Percentiles rank a stretch among this genome's conserved stretches.
These are phyloP conservation scores for Phytophthora niederhauseri DNA, from an alignment of 352 stramenopile species.

Conservation along the genomic window DNA sequence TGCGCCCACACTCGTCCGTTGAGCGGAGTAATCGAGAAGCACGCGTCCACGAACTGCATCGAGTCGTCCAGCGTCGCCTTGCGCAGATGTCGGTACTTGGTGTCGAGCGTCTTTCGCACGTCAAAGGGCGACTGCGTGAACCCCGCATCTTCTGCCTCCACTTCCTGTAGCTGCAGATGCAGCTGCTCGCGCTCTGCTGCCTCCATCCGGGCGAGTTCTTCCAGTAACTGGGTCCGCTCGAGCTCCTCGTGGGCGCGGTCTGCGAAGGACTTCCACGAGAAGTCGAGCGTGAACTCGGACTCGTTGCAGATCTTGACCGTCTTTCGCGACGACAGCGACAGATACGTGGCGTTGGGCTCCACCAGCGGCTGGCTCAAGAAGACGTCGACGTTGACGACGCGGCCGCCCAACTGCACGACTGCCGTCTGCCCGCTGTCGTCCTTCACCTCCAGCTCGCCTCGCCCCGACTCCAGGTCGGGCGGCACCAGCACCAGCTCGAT, in stretches of 20 bases:
- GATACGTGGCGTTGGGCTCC: conserved; percentile 90
- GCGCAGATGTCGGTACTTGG: conserved; percentile 92
- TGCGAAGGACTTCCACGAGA: conserved; percentile 93
- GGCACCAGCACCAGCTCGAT: conserved; percentile 75
- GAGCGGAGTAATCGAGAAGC: conserved; percentile 91
- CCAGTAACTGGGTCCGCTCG: conserved; percentile 83
- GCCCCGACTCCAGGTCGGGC: conserved; percentile 38
- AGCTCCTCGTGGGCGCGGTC: conserved; percentile 71
- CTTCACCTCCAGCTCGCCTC: conserved; percentile 82
- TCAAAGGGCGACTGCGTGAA: conserved; percentile 63
- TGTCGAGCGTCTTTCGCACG: conserved; percentile 69
- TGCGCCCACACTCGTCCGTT: conserved; percentile 93
- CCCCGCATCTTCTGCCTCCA: conserved; percentile 20
- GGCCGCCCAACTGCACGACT: conserved; percentile 74
- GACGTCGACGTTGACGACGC: conserved; percentile 90
- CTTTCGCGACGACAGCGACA: conserved; percentile 90
- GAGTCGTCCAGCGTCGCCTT: conserved; percentile 90
- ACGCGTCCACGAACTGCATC: conserved; percentile 96
- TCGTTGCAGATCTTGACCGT: conserved; percentile 95
- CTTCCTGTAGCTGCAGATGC: conserved; percentile 49
- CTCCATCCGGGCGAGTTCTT: conserved; percentile 88
- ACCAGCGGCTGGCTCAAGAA: conserved; percentile 89
- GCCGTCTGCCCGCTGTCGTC: conserved; percentile 82
- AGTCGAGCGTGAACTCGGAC: conserved; percentile 91
- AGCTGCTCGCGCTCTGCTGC: conserved; percentile 68